Conservation (phyloP, 495 filamentous ascomycete species). For the Trichoderma asperelloides region DNA sequence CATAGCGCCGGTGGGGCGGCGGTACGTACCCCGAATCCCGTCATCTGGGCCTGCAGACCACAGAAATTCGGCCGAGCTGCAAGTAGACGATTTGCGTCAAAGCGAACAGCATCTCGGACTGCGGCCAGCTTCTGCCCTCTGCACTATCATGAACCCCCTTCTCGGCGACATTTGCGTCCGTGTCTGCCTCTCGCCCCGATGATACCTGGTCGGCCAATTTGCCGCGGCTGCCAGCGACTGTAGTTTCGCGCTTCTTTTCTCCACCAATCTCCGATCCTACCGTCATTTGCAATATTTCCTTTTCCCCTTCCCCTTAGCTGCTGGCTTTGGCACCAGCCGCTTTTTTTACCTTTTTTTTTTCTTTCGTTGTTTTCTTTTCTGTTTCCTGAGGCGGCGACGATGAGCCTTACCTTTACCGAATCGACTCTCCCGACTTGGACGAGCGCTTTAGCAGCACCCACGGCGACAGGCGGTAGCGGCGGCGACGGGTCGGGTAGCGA, state of each 20-base stretch:
- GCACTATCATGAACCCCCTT: neutral
- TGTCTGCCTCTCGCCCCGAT: neutral
- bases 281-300: neutral
- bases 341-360: neutral
- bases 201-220: constrained; percentile 1
- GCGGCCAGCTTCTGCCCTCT: neutral
- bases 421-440: constrained; percentile 4
- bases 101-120: neutral
- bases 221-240: neutral
- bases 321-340: neutral
- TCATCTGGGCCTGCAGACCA: neutral
- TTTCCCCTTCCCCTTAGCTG: neutral
- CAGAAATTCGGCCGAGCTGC: neutral
- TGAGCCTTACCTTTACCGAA: neutral
- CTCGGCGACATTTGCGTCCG: neutral
- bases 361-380: neutral
- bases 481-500: constrained; percentile 23
- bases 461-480: constrained; percentile 16
- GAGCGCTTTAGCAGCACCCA: neutral
- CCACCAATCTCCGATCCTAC: constrained; percentile 8
- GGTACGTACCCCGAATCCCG: neutral
- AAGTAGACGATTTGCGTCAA: neutral
- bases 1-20: neutral
- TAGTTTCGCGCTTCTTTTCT: neutral
- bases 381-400: neutral